phyloP scores from a whole-genome alignment of 768 basidiomycete genomes.

The Boletus reticulatus region DNA sequence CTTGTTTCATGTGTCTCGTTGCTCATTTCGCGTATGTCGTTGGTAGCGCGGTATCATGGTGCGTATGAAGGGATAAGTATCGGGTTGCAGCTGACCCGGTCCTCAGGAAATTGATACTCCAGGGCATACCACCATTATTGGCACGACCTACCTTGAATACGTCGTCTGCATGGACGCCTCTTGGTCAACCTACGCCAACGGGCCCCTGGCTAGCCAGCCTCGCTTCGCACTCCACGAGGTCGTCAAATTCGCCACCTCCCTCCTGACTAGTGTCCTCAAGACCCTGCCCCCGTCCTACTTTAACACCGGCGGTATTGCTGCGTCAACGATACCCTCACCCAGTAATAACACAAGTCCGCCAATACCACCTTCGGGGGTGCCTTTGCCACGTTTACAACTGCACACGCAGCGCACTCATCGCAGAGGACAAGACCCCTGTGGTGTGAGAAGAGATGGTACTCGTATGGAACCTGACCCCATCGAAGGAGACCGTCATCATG shows the following conservation, averaged over 20 bases:
- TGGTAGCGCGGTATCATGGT: slow-evolving; percentile 61
- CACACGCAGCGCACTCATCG: slow-evolving; percentile 55
- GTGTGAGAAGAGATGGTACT: slow-evolving; percentile 75
- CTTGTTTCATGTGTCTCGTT: neutral
- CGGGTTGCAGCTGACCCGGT: neutral
- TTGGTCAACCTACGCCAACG: slow-evolving; percentile 60
- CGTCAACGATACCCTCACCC: slow-evolving; percentile 55
- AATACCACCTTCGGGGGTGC: slow-evolving; percentile 62
- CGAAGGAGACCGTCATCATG: slow-evolving; percentile 44
- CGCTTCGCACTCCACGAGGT: slow-evolving; percentile 64
- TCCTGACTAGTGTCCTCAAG: slow-evolving; percentile 53
- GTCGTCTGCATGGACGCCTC: slow-evolving; percentile 65
- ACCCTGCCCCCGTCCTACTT: slow-evolving; percentile 61
- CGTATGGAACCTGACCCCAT: slow-evolving; percentile 37
- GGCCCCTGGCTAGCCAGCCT: slow-evolving; percentile 83
- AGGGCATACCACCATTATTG: slow-evolving; percentile 73
- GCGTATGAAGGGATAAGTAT: neutral
- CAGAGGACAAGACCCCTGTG: slow-evolving; percentile 67
- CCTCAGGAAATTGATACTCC: slow-evolving; percentile 80
- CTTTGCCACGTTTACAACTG: slow-evolving; percentile 58
- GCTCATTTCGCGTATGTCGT: neutral
- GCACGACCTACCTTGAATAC: slow-evolving; percentile 64
- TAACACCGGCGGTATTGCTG: slow-evolving; percentile 79
- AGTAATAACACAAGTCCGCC: slow-evolving; percentile 47
- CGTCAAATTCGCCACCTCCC: slow-evolving; percentile 51